Conservation (phyloP, 768 basidiomycete species). For the Exsudoporus frostii region DNA sequence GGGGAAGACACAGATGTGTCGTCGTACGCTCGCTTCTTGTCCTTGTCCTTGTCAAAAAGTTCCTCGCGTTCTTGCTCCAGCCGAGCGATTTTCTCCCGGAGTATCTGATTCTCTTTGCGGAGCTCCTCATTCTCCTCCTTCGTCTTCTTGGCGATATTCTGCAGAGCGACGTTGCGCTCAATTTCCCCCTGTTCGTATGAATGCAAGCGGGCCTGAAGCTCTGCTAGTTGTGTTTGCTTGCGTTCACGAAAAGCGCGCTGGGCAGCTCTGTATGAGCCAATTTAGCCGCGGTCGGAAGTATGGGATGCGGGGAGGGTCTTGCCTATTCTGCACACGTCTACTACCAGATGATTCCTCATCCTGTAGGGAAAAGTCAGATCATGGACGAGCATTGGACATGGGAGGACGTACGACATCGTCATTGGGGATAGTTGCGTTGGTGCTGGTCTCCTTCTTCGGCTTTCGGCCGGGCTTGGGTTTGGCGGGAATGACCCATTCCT, state of each 20-base stretch:
- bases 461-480: constrained; percentile 87
- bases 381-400: background rate
- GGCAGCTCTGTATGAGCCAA: constrained; percentile 56
- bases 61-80: constrained; percentile 39
- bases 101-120: constrained; percentile 58
- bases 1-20: constrained; percentile 40
- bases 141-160: constrained; percentile 75
- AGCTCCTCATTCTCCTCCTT: constrained; percentile 85
- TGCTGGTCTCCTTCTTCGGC: constrained; percentile 65
- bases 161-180: constrained; percentile 80
- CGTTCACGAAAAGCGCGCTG: constrained; percentile 89
- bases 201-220: constrained; percentile 81
- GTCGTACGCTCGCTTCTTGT: constrained; percentile 60
- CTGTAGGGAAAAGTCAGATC: constrained; percentile 12
- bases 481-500: constrained; percentile 84
- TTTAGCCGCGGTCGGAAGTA: constrained; percentile 6
- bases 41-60: constrained; percentile 33
- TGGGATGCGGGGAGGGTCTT: constrained; percentile 7
- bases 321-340: constrained; percentile 78
- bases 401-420: constrained; percentile 48
- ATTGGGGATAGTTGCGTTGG: constrained; percentile 28
- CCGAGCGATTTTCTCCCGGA: constrained; percentile 50
- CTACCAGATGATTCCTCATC: constrained; percentile 52
- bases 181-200: constrained; percentile 90
- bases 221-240: constrained; percentile 84